These are phyloP conservation scores for Gnetum montanum DNA, from an alignment of 75 land plant species.

Conservation along the genomic window DNA sequence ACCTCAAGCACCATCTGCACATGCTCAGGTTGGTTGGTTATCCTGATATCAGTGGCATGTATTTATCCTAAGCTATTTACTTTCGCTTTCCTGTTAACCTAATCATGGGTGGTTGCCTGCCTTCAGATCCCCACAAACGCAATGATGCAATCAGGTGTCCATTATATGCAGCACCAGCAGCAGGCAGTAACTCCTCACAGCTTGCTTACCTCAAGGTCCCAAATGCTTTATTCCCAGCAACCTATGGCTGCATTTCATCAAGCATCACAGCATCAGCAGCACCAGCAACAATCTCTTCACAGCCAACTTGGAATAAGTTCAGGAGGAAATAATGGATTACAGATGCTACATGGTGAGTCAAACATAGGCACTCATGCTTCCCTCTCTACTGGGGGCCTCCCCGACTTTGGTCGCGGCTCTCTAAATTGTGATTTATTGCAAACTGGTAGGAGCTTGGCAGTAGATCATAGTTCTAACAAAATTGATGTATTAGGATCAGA, in stretches of 20 bases:
- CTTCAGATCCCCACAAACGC: slow-evolving; percentile 40
- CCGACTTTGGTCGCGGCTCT: slow-evolving; percentile 38
- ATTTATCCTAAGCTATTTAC: no score
- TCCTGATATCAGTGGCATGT: no score
- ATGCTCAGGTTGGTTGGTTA: slow-evolving; percentile 43
- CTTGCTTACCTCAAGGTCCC: slow-evolving; percentile 54
- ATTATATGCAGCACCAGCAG: slow-evolving; percentile 72
- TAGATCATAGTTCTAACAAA: slow-evolving; percentile 18
- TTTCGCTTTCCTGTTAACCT: no score
- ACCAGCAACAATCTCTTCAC: slow-evolving; percentile 49
- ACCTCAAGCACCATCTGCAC: slow-evolving; percentile 46
- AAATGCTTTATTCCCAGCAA: slow-evolving; percentile 51
- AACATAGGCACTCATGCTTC: slow-evolving; percentile 19
- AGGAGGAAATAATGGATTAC: slow-evolving; percentile 41
- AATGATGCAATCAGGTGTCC: slow-evolving; percentile 42
- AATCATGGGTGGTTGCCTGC: background rate
- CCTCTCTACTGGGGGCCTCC: slow-evolving; percentile 30
- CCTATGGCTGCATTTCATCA: slow-evolving; percentile 33
- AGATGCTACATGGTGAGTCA: slow-evolving; percentile 51
- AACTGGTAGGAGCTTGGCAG: slow-evolving; percentile 5
- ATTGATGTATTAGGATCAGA: slow-evolving; percentile 17
- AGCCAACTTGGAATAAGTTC: slow-evolving; percentile 62
- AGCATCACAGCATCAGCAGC: slow-evolving; percentile 41
- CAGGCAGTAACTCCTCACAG: slow-evolving; percentile 50
- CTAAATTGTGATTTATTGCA: slow-evolving; percentile 13